Percentiles rank a stretch among this genome's conserved stretches.
These are phyloP conservation scores for Leucocoprinus leucothites DNA, from an alignment of 768 basidiomycete species.

Conservation along the genomic window DNA sequence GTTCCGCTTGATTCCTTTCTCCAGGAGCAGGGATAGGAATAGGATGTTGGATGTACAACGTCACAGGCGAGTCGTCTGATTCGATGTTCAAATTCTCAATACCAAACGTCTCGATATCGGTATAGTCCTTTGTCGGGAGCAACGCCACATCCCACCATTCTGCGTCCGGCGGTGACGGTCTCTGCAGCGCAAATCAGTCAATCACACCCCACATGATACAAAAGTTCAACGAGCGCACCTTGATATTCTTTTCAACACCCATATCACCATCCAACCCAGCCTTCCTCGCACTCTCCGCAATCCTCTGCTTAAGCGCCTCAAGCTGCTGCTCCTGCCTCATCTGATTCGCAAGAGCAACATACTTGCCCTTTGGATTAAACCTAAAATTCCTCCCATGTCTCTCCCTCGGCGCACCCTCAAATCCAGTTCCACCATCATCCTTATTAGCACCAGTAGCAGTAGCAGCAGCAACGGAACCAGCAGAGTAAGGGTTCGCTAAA, in stretches of 20 bases:
- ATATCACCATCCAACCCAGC: constrained; percentile 95
- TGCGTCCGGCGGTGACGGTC: constrained; percentile 80
- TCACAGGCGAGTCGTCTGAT: constrained; percentile 70
- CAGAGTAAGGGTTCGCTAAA: constrained; percentile 70
- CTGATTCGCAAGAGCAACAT: constrained; percentile 69
- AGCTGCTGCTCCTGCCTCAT: constrained; percentile 74
- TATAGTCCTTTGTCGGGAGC: constrained; percentile 77
- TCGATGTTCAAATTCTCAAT: constrained; percentile 61
- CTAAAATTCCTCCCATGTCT: constrained; percentile 67
- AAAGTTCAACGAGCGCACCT: constrained; percentile 39
- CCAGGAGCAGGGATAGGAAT: constrained; percentile 92
- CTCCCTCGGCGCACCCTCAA: constrained; percentile 74
- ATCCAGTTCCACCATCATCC: constrained; percentile 46
- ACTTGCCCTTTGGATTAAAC: constrained; percentile 94
- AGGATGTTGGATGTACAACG: constrained; percentile 92
- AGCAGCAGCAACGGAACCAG: constrained; percentile 31
- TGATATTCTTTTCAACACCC: constrained; percentile 85
- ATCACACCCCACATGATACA: background rate
- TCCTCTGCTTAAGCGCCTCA: constrained; percentile 88
- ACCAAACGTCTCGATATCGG: constrained; percentile 58
- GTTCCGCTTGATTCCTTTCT: constrained; percentile 74
- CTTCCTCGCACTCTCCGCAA: constrained; percentile 89
- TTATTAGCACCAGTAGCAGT: background rate
- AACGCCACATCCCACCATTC: constrained; percentile 98
- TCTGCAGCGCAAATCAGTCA: constrained; percentile 33